Evolutionary conservation across 2,329 filamentous ascomycete genomes (phyloP), one percentile per base, ranked within the genome.

Genomic region (Waltergamsia citrina): DNA sequence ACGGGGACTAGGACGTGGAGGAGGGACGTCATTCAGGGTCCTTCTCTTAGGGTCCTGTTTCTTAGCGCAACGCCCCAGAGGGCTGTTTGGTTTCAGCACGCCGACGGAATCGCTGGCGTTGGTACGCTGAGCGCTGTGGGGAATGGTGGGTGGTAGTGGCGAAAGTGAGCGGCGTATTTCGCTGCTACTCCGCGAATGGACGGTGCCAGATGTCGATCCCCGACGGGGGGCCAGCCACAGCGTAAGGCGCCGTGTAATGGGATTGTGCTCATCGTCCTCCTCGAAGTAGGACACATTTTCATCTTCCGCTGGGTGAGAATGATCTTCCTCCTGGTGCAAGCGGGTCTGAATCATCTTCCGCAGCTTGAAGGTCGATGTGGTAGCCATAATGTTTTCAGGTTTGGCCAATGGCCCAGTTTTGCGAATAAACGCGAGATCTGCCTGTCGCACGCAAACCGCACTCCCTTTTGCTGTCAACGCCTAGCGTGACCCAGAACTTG

Each of bases 291-390:
- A 25, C n/a, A 21, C 18, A 18, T 25, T 21, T 8, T 38, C 36
- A 9, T 38, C 36, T 8, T 34, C 29, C 7, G 22, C 12, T n/a
- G n/a, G n/a, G n/a, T n/a, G n/a, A n/a, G n/a, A 15, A 17, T 19
- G 29, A 4, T 35, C 35, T 15, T 32, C 24, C 8, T 32, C 22
- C 15, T 21, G 18, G 14, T 35, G n/a, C 12, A 32, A 15, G 6
- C 18, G 12, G n/a, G 29, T 36, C 12, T 36, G 35, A 11, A 36
- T 36, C n/a, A 36, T 21, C 17, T 36, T 36, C 16, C 35, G 26
- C 14, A 36, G 32, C 20, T n/a, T 24, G 22, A 36, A 31, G 6
- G 34, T 31, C 20, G 34, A 20, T 27, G 32, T 34, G 14, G 32
- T 28, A 8, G 23, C 32, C 22, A 30, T 30, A 7, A 17, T 30